These are phyloP conservation scores for Erodium moschatum DNA, from an alignment of 441 rosid species.

Conservation along the genomic window DNA sequence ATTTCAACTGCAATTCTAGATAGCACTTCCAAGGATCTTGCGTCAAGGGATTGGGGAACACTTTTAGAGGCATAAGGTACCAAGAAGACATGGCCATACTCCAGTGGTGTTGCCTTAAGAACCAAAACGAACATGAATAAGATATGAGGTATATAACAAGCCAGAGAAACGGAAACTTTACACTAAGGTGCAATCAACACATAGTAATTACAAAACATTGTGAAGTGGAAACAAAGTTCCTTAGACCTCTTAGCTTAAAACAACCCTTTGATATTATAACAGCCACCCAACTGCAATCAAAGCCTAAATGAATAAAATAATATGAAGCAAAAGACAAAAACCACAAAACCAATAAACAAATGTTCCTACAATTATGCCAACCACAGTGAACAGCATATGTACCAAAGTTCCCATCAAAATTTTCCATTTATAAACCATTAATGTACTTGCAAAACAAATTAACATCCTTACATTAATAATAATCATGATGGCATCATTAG, in stretches of 20 bases:
- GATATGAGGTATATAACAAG: slow-evolving; percentile 8
- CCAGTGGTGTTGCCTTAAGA: slow-evolving; percentile 32
- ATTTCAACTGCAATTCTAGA: slow-evolving; percentile 32
- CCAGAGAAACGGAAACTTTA: background rate
- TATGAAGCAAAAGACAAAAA: background rate
- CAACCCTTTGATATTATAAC: background rate
- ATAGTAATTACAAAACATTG: slow-evolving; percentile 4
- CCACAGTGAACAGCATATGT: background rate
- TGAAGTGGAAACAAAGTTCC: slow-evolving; percentile 8
- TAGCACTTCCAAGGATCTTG: slow-evolving; percentile 25
- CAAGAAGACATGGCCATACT: slow-evolving; percentile 38
- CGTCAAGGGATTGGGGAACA: slow-evolving; percentile 22
- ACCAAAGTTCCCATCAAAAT: slow-evolving; percentile 9
- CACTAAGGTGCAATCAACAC: slow-evolving; percentile 8
- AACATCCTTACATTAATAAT: slow-evolving; percentile 28
- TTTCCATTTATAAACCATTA: slow-evolving; percentile 13
- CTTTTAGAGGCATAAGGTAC: slow-evolving; percentile 27
- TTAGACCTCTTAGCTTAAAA: background rate
- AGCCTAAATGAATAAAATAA: background rate
- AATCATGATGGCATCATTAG: slow-evolving; percentile 24
- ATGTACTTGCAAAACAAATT: slow-evolving; percentile 7
- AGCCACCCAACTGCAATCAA: background rate
- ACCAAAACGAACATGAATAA: slow-evolving; percentile 16
- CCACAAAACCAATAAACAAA: background rate
- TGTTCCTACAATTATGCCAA: background rate